Base-by-base conservation (phyloP, 78 protist genomes). In the Dictyostelium purpureum region DNA sequence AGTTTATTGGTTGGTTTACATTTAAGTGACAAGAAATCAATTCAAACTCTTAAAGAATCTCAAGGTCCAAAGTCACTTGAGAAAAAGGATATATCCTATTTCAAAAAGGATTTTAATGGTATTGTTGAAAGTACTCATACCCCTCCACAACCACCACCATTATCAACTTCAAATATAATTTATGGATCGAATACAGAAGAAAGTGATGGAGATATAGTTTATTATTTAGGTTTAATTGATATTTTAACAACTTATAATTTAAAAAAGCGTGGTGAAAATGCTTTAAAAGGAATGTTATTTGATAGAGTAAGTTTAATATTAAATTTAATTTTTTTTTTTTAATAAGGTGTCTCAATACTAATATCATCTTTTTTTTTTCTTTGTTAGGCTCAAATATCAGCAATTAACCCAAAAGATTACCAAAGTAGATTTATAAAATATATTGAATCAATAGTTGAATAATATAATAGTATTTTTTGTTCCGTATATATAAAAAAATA, bases 241-340 rank as follows among this genome's bases (percentile, higher is more conserved):
- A 83, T 76, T 37, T 24, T 92, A 18, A 92, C 95, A 45, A 82
- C 89, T 56, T 92, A 92, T 37, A 88, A 92, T 76, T 24, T 79
- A 33, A 92, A 92, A 47, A 92, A 92, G 35, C 66, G 88, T 38
- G 95, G 90, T 18, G 95, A 92, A 69, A 88, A 80, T 59, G 95
- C 90, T 21, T 45, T 92, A 4, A 92, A 92, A 77, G 61, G 87
- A n/a, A 49, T 92, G 40, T 5, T 92, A n/a, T 92, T 79, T 79
- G 88, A 88, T 76, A 88, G 63, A 33, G 90, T 69, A 82, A 33
- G 59, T 63, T 21, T 38, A 26, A 14, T 61, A 12, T 26, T 70
- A 33, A 24, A 12, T n/a, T 26, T 11, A 3, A 1, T n/a, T 59
- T 56, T 26, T 51, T 31, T 73, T 33, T 18, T 73, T 49, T 73